These are phyloP conservation scores for Detonula confervacea DNA, from an alignment of 352 stramenopile species.

Conservation along the genomic window DNA sequence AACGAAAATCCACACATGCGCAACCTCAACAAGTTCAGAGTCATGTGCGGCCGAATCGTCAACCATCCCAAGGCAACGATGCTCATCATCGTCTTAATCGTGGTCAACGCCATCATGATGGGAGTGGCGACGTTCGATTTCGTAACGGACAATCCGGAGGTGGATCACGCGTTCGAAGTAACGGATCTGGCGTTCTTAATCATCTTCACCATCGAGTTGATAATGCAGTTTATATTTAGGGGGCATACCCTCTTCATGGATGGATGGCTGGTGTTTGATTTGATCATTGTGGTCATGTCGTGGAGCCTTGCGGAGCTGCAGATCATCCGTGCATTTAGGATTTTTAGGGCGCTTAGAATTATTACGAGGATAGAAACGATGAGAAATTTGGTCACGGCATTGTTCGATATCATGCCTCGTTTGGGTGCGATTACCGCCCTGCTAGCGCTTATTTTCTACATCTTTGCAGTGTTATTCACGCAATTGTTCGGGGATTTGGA, in stretches of 20 bases:
- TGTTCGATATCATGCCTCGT: conserved; percentile 52
- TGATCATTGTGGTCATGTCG: conserved; percentile 51
- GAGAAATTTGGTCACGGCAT: conserved; percentile 48
- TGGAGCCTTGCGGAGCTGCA: conserved; percentile 44
- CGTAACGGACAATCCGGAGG: conserved; percentile 48
- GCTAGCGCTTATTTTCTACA: conserved; percentile 60
- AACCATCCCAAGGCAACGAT: conserved; percentile 67
- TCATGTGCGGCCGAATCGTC: conserved; percentile 59
- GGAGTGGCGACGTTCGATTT: conserved; percentile 72
- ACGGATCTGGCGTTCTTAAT: conserved; percentile 64
- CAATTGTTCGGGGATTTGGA: conserved; percentile 52
- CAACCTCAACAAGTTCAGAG: background rate
- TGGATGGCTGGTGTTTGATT: conserved; percentile 62
- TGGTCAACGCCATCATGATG: conserved; percentile 77
- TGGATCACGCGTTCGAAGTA: conserved; percentile 48
- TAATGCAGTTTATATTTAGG: conserved; percentile 66
- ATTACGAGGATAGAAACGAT: conserved; percentile 52
- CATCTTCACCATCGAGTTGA: conserved; percentile 72
- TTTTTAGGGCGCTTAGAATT: conserved; percentile 51
- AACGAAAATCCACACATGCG: background rate
- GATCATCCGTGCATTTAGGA: conserved; percentile 56
- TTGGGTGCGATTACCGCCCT: conserved; percentile 44
- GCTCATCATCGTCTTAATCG: conserved; percentile 68
- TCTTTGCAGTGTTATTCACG: conserved; percentile 58
- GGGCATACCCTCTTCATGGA: conserved; percentile 58